Percentiles rank a stretch among this genome's conserved stretches.
Conservation (phyloP, 345 rosid species). For the Triadica sebifera region DNA sequence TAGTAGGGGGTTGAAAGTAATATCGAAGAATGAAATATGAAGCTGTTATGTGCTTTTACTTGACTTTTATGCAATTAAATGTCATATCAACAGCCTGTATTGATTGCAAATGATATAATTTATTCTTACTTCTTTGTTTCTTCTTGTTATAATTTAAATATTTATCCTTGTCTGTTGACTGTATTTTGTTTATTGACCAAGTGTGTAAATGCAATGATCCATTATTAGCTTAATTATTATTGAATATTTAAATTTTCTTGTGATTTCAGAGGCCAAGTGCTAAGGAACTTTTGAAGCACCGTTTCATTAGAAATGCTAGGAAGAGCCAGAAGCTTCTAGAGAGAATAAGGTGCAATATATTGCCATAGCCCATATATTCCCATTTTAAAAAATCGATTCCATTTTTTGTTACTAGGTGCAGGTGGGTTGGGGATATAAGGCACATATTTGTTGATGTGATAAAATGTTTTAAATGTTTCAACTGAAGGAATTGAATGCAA, state of each 20-base stretch:
- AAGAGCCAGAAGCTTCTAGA: conserved; percentile 88
- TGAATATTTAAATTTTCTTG: conserved; percentile 17
- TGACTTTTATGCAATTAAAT: not conserved
- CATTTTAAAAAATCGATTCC: no score
- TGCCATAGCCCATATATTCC: conserved; percentile 1
- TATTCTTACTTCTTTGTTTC: no score
- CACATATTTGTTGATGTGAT: not conserved
- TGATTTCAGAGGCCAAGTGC: conserved; percentile 88
- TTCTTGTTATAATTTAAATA: not conserved
- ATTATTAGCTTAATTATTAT: conserved; percentile 10
- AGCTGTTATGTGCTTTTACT: not conserved
- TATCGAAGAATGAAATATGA: not conserved
- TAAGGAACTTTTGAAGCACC: conserved; percentile 89
- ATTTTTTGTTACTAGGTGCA: not conserved
- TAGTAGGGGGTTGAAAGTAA: not conserved
- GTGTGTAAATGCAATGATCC: conserved; percentile 5
- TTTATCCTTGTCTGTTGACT: not conserved
- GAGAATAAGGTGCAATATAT: conserved; percentile 74
- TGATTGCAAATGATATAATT: not conserved
- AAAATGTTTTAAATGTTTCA: not conserved
- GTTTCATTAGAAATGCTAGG: conserved; percentile 79
- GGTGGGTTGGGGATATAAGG: not conserved
- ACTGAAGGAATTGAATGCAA: not conserved
- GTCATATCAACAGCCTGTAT: not conserved
- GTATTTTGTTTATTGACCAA: conserved; percentile 8